Base-by-base conservation (phyloP, 108 stramenopile genomes). In the Fistulifera pelliculosa region DNA sequence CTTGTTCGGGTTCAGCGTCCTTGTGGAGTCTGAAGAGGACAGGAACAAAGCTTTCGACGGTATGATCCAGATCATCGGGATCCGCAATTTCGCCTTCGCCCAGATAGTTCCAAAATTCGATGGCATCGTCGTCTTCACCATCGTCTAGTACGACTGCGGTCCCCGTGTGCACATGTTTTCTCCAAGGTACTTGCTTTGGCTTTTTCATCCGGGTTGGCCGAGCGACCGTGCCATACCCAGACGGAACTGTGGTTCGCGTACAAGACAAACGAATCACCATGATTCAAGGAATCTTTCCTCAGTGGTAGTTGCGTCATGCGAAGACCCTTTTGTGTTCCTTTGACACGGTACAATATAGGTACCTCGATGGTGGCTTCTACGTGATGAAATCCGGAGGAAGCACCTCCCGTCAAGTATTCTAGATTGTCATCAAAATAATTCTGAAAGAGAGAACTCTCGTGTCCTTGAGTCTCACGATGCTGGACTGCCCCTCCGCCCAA, bases 241-340 rank as follows among this genome's bases (percentile, higher is more conserved):
- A 96, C 76, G 45, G 76, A 66, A 56, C 64, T 63, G 11, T 47
- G 22, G 43, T 83, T 90, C 7, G 58, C 73, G 58, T 84, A 93
- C n/a, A 96, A 76, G 31, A 95, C 67, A 56, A 95, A 96, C 17
- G 82, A 79, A 66, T 90, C 92, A 22, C 89, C 88, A 26, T 71
- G 60, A 65, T 96, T 90, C 49, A 96, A 66, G 50, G 76, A 80
- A 8, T 51, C 52, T 52, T 64, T 68, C 14, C 65, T 61, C 22
- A 79, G 50, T 0, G 71, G 69, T 0, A 91, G 79, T 67, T 93
- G 76, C 24, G 73, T 70, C 52, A 85, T 61, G 19, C 73, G 63
- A 17, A 81, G 73, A 18, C 71, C 56, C 54, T 86, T 76, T 47
- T 54, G 68, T 16, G 75, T 57, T 38, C 79, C 81, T 58, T 69